phyloP scores from a whole-genome alignment of 257 asterid species.

The Solanum clarkiae region DNA sequence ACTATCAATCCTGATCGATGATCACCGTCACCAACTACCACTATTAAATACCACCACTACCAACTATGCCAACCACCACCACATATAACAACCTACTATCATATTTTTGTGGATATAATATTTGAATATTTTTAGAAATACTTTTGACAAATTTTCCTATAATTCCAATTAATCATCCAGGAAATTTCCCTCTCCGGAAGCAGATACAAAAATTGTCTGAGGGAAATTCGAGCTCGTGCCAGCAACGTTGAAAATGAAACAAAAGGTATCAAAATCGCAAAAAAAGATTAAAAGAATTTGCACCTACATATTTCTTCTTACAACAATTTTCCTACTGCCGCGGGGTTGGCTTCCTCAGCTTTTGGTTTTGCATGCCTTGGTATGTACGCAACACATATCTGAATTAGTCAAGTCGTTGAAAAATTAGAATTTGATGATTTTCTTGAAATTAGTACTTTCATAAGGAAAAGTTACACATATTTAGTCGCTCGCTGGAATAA shows the following conservation, averaged over 20 bases:
- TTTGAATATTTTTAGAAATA: no score
- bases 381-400: background rate
- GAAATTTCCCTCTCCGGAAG: conserved; percentile 91
- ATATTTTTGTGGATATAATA: no score
- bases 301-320: conserved; percentile 81
- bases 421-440: background rate
- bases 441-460: no score
- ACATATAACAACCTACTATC: no score
- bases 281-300: conserved; percentile 79
- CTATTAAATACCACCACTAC: no score
- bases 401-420: no score
- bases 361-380: conserved; percentile 98
- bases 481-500: no score
- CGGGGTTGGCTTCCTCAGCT: conserved; percentile 99
- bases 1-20: no score
- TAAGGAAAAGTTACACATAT: no score
- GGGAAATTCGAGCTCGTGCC: conserved; percentile 87
- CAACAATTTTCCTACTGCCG: conserved; percentile 96
- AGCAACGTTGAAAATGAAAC: conserved; percentile 68
- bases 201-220: conserved; percentile 73
- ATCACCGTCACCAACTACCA: no score
- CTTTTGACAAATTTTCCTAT: background rate
- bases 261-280: conserved; percentile 67
- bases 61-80: no score
- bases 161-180: conserved; percentile 20